Conservation (phyloP, 2,329 filamentous ascomycete genomes). For the Paraphaeosphaeria sporulosa region DNA sequence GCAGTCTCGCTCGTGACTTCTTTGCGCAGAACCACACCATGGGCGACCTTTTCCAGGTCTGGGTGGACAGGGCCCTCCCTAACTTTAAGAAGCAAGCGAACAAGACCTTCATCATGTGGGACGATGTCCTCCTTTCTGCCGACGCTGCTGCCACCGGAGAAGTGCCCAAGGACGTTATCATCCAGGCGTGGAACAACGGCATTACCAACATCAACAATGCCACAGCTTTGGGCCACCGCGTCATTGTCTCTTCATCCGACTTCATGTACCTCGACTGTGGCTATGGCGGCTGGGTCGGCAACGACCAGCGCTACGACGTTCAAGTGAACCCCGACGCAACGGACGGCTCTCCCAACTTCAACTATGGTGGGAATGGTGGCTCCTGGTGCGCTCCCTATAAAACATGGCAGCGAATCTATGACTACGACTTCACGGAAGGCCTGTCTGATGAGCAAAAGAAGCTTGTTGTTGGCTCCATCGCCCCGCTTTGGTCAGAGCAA, state of each 20-base stretch:
- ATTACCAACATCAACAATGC: conserved; percentile 61
- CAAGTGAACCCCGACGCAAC: conserved; percentile 58
- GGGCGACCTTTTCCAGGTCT: conserved; percentile 62
- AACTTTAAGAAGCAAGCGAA: conserved; percentile 57
- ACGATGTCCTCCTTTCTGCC: conserved; percentile 58
- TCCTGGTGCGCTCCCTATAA: conserved; percentile 68
- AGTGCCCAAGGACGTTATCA: conserved; percentile 60
- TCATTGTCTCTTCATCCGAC: conserved; percentile 64
- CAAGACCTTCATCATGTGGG: conserved; percentile 66
- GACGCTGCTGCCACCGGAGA: conserved; percentile 54
- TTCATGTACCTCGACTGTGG: conserved; percentile 67
- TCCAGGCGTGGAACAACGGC: conserved; percentile 65
- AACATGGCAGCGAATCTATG: conserved; percentile 67
- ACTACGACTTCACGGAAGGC: conserved; percentile 63
- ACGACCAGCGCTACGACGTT: conserved; percentile 65
- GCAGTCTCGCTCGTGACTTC: conserved; percentile 57
- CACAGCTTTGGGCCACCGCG: conserved; percentile 59
- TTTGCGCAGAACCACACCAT: conserved; percentile 60
- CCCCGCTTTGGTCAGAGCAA: conserved; percentile 64
- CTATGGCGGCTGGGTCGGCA: conserved; percentile 61
- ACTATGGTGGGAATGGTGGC: conserved; percentile 62
- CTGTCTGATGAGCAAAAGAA: conserved; percentile 56
- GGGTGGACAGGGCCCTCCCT: conserved; percentile 61
- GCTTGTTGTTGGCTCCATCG: conserved; percentile 61
- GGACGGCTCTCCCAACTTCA: conserved; percentile 57